Evolutionary conservation across 768 basidiomycete genomes (phyloP).

Genomic region (Suillus discolor): DNA sequence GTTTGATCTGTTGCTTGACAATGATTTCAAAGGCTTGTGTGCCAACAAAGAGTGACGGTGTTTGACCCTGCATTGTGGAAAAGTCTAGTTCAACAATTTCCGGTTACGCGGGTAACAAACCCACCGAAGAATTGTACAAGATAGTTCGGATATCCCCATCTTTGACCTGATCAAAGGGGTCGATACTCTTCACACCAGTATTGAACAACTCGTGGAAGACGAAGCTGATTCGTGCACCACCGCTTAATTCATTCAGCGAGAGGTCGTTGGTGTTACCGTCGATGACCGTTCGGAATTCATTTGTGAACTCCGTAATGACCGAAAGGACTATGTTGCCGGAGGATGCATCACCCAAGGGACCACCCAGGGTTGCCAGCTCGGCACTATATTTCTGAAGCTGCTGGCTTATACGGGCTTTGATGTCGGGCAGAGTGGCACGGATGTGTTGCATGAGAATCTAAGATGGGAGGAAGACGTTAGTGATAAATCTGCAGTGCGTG

Average conservation of each 20-base stretch:
- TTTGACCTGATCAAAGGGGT: constrained; percentile 99
- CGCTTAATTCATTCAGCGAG: constrained; percentile 94
- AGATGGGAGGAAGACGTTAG: background rate
- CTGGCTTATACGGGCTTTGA: constrained; percentile 92
- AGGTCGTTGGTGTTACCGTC: constrained; percentile 98
- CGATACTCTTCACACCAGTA: constrained; percentile 92
- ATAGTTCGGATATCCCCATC: constrained; percentile 97
- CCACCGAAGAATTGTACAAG: constrained; percentile 94
- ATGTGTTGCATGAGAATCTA: constrained; percentile 99
- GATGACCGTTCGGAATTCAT: constrained; percentile 95
- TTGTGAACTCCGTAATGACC: constrained; percentile 98
- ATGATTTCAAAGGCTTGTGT: constrained; percentile 98
- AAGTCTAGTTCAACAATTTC: constrained; percentile 2
- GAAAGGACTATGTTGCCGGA: constrained; percentile 91
- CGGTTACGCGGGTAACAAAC: constrained; percentile 31
- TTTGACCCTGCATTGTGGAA: constrained; percentile 71
- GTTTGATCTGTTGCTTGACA: constrained; percentile 98
- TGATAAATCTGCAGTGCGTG: background rate
- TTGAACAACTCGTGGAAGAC: constrained; percentile 99
- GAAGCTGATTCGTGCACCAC: constrained; percentile 97
- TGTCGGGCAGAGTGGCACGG: constrained; percentile 95
- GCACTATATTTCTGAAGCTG: constrained; percentile 87
- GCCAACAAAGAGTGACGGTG: constrained; percentile 94
- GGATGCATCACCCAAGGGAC: constrained; percentile 80
- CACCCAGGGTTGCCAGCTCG: constrained; percentile 85